phyloP scores from a whole-genome alignment of 2,329 filamentous ascomycete species.

The Calonectria crousiana region DNA sequence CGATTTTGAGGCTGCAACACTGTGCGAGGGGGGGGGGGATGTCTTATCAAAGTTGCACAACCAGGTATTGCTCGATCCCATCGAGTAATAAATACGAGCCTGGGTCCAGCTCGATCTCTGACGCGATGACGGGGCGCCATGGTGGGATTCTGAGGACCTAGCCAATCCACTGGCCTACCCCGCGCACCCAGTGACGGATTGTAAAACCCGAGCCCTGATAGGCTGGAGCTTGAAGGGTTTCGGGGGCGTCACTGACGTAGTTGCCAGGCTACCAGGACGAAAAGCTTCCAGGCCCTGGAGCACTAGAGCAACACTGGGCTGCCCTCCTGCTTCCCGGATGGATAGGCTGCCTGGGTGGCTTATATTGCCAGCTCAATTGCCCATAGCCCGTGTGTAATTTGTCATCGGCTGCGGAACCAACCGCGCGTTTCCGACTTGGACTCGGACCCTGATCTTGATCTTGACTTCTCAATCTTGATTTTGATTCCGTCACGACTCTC shows the following conservation, averaged over 20 bases:
- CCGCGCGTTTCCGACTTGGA: not conserved
- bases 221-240: slow-evolving; percentile 30
- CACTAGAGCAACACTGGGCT: not conserved
- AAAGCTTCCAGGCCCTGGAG: not conserved
- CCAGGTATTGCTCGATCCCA: slow-evolving; percentile 35
- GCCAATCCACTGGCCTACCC: slow-evolving; percentile 25
- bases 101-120: slow-evolving; percentile 13
- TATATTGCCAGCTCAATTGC: not conserved
- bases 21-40: not conserved
- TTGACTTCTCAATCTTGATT: not conserved
- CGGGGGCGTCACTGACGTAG: slow-evolving; percentile 39
- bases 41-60: slow-evolving; percentile 28
- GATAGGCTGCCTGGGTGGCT: not conserved
- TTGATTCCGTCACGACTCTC: not conserved
- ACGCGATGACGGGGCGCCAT: slow-evolving; percentile 37
- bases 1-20: not conserved
- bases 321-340: not conserved
- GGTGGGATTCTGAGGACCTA: slow-evolving; percentile 25
- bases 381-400: not conserved
- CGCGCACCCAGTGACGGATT: slow-evolving; percentile 34
- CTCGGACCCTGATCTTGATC: not conserved
- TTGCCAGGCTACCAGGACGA: not conserved
- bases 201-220: slow-evolving; percentile 42
- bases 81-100: slow-evolving; percentile 34
- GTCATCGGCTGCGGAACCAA: slow-evolving; percentile 2